Base-by-base conservation (phyloP, 2,329 filamentous ascomycete species). In the Cryphonectria carpinicola region DNA sequence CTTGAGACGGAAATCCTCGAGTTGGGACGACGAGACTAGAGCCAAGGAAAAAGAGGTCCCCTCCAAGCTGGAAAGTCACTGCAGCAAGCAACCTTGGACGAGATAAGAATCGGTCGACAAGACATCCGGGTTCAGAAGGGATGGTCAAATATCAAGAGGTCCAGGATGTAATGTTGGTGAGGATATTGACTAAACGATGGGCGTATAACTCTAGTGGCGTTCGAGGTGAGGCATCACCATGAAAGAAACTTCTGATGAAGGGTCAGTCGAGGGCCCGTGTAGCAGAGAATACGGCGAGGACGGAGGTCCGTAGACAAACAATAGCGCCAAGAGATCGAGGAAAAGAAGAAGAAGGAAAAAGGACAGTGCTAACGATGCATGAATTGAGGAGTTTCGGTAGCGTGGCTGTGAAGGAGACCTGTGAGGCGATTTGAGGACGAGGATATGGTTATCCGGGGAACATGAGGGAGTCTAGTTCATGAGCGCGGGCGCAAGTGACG, bases 301-400 rank as follows among this genome's bases (percentile, higher is more conserved):
- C 39, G 69, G 73, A 73, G 67, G 62, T 69, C 71, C 70, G 69
- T 70, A 28, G 41, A 71, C 72, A 72, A 68, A 66, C 61, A 68
- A 73, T 69, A 61, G 63, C 54, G 49, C 63, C 49, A 61, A 66
- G 63, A 76, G 73, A 65, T 67, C 32, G 41, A 49, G 46, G n/a
- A 49, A 8, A 49, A 8, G 22, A 22, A 22, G 17, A 22, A 1
- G 43, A 49, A 49, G 19, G 19, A 69, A 72, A 65, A 71, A 76
- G 75, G 76, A 77, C 76, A 78, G 75, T 80, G 78, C 74, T 74
- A 72, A 71, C 70, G 74, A 74, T 75, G 77, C 78, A 79, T 79
- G 72, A 78, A 77, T 69, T 70, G 70, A 74, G 75, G 72, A 73
- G 73, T 68, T 74, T 72, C 74, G 74, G 76, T 74, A 77, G 75